Conservation (phyloP, 2,329 filamentous ascomycete species). For the Ascochyta rabiei region DNA sequence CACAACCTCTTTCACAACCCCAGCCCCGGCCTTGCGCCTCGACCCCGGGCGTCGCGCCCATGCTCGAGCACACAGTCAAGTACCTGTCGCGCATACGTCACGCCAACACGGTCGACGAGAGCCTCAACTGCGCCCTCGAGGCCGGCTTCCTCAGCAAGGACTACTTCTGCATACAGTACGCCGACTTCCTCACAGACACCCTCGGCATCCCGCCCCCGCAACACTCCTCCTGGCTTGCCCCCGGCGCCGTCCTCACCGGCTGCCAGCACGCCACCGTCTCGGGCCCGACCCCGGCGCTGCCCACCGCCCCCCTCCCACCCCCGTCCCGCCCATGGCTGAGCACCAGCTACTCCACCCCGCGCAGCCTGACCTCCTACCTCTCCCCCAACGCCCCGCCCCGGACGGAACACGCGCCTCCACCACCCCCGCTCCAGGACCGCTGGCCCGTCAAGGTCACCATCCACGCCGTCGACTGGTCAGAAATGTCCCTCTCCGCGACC, state of each 20-base stretch:
- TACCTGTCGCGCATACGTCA: constrained; percentile 66
- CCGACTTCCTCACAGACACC: constrained; percentile 66
- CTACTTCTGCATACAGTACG: constrained; percentile 52
- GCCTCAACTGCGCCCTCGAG: constrained; percentile 59
- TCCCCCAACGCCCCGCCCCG: constrained; percentile 23
- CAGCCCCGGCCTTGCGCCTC: constrained; percentile 34
- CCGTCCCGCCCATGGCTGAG: constrained; percentile 48
- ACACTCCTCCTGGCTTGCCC: constrained; percentile 66
- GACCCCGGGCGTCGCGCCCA: constrained; percentile 37
- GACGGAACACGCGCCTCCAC: background rate
- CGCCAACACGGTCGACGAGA: constrained; percentile 60
- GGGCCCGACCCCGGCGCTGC: background rate
- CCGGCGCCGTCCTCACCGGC: constrained; percentile 66
- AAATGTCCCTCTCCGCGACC: constrained; percentile 68
- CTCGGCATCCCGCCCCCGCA: constrained; percentile 57
- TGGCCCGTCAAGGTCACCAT: constrained; percentile 73
- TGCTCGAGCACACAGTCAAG: constrained; percentile 64
- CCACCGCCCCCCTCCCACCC: constrained; percentile 29
- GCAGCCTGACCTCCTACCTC: constrained; percentile 25
- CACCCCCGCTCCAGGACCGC: constrained; percentile 56
- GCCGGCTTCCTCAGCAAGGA: constrained; percentile 62
- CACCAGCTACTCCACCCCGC: constrained; percentile 38
- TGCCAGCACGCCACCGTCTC: constrained; percentile 62
- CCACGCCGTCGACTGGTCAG: constrained; percentile 64
- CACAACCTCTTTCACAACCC: constrained; percentile 32